These are phyloP conservation scores for Tubosaeta sp. DNA, from an alignment of 768 basidiomycete genomes.

Conservation along the genomic window DNA sequence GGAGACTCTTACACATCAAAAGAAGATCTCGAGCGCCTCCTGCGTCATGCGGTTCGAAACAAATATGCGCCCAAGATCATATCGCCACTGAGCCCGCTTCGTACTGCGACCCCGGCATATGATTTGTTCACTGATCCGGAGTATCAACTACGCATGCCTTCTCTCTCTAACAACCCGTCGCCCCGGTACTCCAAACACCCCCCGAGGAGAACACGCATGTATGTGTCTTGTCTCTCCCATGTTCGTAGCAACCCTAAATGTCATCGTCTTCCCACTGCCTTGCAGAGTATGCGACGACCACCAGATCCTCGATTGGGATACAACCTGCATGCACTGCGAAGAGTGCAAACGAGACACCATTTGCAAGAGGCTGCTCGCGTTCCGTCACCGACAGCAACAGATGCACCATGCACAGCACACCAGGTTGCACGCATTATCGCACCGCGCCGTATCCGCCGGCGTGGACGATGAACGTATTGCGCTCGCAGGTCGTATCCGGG, in stretches of 20 bases:
- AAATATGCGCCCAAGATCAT: constrained; percentile 25
- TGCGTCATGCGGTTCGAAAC: constrained; percentile 23
- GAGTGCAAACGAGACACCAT: constrained; percentile 27
- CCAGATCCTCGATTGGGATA: constrained; percentile 19
- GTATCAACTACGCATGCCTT: constrained; percentile 21
- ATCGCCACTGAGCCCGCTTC: constrained; percentile 32
- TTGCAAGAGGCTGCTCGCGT: constrained; percentile 23
- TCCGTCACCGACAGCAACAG: constrained; percentile 14
- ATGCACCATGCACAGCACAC: constrained; percentile 3
- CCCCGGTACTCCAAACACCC: constrained; percentile 17
- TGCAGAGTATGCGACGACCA: constrained; percentile 23
- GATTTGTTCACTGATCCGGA: constrained; percentile 15
- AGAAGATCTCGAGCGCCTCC: constrained; percentile 22
- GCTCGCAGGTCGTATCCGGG: constrained; percentile 8
- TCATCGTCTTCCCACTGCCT: not conserved
- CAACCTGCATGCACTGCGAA: constrained; percentile 24
- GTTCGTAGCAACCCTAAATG: not conserved
- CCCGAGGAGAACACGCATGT: constrained; percentile 24
- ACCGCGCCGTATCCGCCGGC: not conserved
- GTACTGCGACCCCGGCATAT: constrained; percentile 7
- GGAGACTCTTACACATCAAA: constrained; percentile 4
- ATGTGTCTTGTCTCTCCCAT: constrained; percentile 5
- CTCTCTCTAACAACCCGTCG: constrained; percentile 17
- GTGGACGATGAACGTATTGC: constrained; percentile 3
- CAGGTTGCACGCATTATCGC: not conserved